Percentiles rank a stretch among this genome's conserved stretches.
Evolutionary conservation across 495 filamentous ascomycete genomes (phyloP).

Genomic region (Polyplosphaeria fusca): DNA sequence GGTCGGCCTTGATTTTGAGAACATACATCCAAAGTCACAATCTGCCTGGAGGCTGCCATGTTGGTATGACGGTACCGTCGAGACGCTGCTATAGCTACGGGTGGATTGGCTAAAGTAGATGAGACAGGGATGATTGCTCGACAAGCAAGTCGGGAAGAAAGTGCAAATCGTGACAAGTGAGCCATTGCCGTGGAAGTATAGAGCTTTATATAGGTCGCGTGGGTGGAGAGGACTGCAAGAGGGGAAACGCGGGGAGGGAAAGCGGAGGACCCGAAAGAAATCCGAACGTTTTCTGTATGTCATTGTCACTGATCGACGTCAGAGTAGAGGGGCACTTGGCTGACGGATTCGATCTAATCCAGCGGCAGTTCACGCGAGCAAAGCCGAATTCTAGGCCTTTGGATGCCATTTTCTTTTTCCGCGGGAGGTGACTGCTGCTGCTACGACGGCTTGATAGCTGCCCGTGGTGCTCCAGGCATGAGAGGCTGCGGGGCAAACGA

Average conservation of each 20-base stretch:
- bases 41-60: conserved; percentile 29
- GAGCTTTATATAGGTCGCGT: conserved; percentile 7
- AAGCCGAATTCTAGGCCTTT: too few species aligned
- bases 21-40: conserved; percentile 33
- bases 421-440: neutral
- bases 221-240: neutral
- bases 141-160: conserved; percentile 24
- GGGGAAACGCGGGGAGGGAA: neutral
- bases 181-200: conserved; percentile 8
- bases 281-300: conserved; percentile 20
- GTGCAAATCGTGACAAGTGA: conserved; percentile 20
- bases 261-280: conserved; percentile 25
- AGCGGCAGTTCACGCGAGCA: too few species aligned
- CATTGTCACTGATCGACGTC: conserved; percentile 10
- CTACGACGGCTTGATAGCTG: too few species aligned
- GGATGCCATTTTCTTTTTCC: neutral
- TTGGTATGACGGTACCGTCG: conserved; percentile 20
- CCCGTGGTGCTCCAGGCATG: neutral
- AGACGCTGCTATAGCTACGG: conserved; percentile 11
- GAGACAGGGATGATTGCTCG: conserved; percentile 27
- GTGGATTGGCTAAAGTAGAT: conserved; percentile 9
- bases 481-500: too few species aligned
- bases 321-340: neutral
- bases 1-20: neutral
- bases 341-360: neutral